Evolutionary conservation across 345 rosid genomes (phyloP), one percentile per base, ranked within the genome.

Genomic region (Passiflora organensis): DNA sequence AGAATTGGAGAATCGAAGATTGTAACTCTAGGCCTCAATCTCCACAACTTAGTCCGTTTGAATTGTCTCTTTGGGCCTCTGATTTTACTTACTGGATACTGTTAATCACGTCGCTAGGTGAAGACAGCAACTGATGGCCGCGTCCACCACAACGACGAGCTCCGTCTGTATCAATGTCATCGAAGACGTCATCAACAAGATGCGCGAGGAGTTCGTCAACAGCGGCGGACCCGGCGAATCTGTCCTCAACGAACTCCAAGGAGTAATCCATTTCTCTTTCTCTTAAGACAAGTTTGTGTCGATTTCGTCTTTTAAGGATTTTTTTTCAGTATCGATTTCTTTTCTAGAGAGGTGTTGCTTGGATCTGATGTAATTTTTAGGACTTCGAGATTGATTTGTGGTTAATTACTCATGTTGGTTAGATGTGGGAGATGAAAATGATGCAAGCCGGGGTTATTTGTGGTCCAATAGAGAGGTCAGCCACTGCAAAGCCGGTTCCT

Each of bases 341-440:
- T 23, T 19, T 58, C 14, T 25, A 17, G 11, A 17, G 17, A n/a
- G n/a, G n/a, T n/a, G 8, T 28, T 28, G 12, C 20, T 46, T 48
- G 51, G 14, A 11, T 19, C 24, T 48, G 14, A 13, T 55, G 9
- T 28, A 48, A 23, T 22, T 25, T 41, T 52, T 10, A 11, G 15
- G n/a, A 5, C 36, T 53, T 49, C 56, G 14, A 25, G 41, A 37
- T 51, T 65, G 50, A 43, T 64, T 16, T 44, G 55, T 53, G 13
- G 32, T 48, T 58, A 38, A 21, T 66, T 28, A 8, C 8, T 28
- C 8, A 28, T 8, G 5, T 28, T 28, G 34, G 34, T 28, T 28
- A 89, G 99, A 74, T 87, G 51, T 94, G 99, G 99, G 97, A 87
- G 70, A 55, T 72, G 76, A 94, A 94, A 76, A 85, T 94, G 99